Evolutionary conservation across 208 protist genomes (phyloP).

Genomic region (Leishmania tropica): DNA sequence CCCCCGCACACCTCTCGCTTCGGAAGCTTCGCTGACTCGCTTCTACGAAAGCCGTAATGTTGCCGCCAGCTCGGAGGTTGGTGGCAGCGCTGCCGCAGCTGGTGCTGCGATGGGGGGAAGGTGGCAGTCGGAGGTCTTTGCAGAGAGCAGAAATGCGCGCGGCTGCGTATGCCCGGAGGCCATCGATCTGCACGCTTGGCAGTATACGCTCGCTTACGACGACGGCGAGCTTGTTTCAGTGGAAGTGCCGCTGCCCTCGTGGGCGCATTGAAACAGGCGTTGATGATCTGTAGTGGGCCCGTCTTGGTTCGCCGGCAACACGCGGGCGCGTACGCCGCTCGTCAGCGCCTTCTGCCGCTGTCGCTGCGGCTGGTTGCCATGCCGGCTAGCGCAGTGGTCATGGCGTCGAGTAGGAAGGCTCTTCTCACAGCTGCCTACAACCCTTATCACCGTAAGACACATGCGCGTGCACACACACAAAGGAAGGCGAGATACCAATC

Average conservation of each 20-base stretch:
- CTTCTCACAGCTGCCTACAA: not conserved
- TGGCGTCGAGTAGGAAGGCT: not conserved
- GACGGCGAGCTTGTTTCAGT: slow-evolving; percentile 18
- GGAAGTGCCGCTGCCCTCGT: slow-evolving; percentile 43
- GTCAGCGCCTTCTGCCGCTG: not conserved
- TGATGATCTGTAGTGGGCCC: not conserved
- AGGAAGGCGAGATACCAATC: not conserved
- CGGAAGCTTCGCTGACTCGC: not conserved
- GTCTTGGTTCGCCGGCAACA: not conserved
- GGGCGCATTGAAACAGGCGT: slow-evolving; percentile 11
- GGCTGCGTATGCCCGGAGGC: slow-evolving; percentile 52
- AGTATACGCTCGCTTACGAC: slow-evolving; percentile 47
- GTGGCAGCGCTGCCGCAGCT: not conserved
- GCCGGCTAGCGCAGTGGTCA: not conserved
- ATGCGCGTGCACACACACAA: not conserved
- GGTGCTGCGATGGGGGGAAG: not conserved
- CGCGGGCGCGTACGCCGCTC: not conserved
- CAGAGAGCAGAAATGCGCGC: slow-evolving; percentile 10
- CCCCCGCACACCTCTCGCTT: not conserved
- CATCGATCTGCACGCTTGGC: slow-evolving; percentile 75
- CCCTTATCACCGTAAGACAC: not conserved
- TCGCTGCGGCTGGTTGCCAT: not conserved
- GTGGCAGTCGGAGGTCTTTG: slow-evolving; percentile 10
- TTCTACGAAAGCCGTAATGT: not conserved
- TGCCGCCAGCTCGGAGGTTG: not conserved